A percentile compares a stretch with the other conserved stretches of the same genome.
phyloP scores from a whole-genome alignment of 495 filamentous ascomycete genomes.

The Aspergillus carlsbadensis region DNA sequence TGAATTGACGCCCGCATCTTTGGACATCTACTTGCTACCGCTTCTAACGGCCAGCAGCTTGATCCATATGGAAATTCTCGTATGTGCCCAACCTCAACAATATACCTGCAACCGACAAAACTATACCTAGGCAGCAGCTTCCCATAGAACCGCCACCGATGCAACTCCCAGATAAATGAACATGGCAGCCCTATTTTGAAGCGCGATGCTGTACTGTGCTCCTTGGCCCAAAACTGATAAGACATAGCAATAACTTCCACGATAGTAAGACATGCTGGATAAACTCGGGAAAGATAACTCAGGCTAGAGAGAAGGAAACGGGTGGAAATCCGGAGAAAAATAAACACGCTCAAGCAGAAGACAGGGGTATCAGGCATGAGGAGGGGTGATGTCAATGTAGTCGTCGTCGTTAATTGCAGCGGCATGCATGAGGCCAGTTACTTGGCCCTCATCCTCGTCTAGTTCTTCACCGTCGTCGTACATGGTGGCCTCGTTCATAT shows the following conservation, averaged over 20 bases:
- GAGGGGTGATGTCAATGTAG: slow-evolving; percentile 43
- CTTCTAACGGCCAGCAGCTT: neutral
- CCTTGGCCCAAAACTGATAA: slow-evolving; percentile 7
- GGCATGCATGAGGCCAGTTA: slow-evolving; percentile 56
- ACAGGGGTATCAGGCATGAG: slow-evolving; percentile 41
- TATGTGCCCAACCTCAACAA: slow-evolving; percentile 12
- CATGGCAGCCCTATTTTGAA: slow-evolving; percentile 27
- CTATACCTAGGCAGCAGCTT: slow-evolving; percentile 1
- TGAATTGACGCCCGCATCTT: slow-evolving; percentile 3
- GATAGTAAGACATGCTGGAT: slow-evolving; percentile 8
- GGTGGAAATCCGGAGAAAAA: slow-evolving; percentile 7
- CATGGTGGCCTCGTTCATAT: slow-evolving; percentile 50
- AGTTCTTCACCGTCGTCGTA: slow-evolving; percentile 58
- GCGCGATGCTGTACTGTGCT: slow-evolving; percentile 12
- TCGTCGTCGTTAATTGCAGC: slow-evolving; percentile 53
- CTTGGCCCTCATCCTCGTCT: slow-evolving; percentile 52
- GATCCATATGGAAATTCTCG: slow-evolving; percentile 15
- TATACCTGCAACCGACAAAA: slow-evolving; percentile 21
- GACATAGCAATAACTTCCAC: slow-evolving; percentile 4
- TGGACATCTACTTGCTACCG: slow-evolving; percentile 7
- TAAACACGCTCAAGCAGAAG: slow-evolving; percentile 21
- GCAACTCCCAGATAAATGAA: slow-evolving; percentile 32
- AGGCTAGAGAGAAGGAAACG: slow-evolving; percentile 9
- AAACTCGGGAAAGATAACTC: slow-evolving; percentile 12
- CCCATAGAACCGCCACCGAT: slow-evolving; percentile 27